Base-by-base conservation (phyloP, 352 stramenopile genomes). In the Pythium brassicae region DNA sequence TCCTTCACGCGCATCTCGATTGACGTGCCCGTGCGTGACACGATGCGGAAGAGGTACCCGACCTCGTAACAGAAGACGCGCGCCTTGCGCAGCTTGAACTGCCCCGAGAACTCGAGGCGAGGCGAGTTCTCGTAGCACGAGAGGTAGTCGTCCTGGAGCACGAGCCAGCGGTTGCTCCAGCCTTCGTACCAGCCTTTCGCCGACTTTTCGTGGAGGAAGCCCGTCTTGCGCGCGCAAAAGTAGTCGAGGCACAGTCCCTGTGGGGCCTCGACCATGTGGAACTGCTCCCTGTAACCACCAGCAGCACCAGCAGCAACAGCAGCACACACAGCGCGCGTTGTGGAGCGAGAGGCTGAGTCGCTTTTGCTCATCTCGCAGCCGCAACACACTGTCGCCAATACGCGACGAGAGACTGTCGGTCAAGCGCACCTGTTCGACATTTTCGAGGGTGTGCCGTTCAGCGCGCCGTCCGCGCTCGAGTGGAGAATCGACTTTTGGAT, bases 71-170 rank as follows among this genome's bases (percentile, higher is more conserved):
- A 86, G 29, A 89, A 88, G 46, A 86, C 69, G 3, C 69, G 89
- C 5, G 79, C 74, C 44, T 76, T 82, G 23, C 68, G 68, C 54
- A 94, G 65, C 49, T 82, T 76, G 40, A 89, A 89, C 50, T 94
- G 84, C 0, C 58, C 69, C 34, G 83, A 78, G 61, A 88, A 87
- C 29, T 89, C 78, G 1, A 92, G 60, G 14, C 74, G 82, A 12
- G 84, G 84, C 4, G 82, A 90, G 54, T 87, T 89, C 45, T 94
- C 84, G 51, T 88, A 94, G 61, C 82, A 91, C 12, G 74, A 84
- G 19, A 94, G 50, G 53, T 84, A 69, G 26, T 82, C 70, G 11
- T 87, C 73, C 65, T 92, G 76, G n/a, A 94, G 61, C 29, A 94
- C 82, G 34, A 94, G 65, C 84, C 84, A 94, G 4, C 82, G 74